phyloP scores from a whole-genome alignment of 2,329 filamentous ascomycete species.

The Aspergillus candidus region DNA sequence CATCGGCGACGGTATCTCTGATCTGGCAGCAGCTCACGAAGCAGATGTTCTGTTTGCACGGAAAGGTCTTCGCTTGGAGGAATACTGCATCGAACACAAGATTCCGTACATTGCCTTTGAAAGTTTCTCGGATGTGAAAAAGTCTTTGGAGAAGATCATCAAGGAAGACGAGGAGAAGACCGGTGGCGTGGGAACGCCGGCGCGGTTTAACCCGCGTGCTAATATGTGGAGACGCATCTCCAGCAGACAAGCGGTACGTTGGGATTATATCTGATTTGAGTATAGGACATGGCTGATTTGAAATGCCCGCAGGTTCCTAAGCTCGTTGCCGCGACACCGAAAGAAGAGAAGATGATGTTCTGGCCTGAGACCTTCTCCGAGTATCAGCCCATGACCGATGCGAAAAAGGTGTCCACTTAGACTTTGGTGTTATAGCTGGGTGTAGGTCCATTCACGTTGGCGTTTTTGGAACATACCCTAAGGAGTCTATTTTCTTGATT shows the following conservation, averaged over 20 bases:
- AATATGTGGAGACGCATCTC: conserved; percentile 62
- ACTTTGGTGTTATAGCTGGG: neutral
- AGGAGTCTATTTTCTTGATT: too few relatives aligned
- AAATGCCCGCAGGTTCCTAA: conserved; percentile 35
- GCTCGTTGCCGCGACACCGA: conserved; percentile 48
- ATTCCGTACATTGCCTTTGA: conserved; percentile 59
- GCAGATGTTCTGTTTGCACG: conserved; percentile 64
- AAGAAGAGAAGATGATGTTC: conserved; percentile 57
- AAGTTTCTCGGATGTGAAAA: conserved; percentile 61
- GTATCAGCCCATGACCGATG: conserved; percentile 29
- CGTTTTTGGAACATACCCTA: neutral
- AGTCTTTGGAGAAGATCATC: conserved; percentile 52
- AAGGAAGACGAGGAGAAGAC: conserved; percentile 57
- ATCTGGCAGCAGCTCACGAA: conserved; percentile 59
- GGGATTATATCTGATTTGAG: conserved; percentile 13
- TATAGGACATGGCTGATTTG: conserved; percentile 3
- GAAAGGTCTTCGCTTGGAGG: conserved; percentile 58
- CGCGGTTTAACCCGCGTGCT: conserved; percentile 60
- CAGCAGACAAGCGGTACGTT: conserved; percentile 49
- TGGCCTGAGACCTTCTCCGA: conserved; percentile 56
- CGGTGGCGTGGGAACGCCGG: conserved; percentile 53
- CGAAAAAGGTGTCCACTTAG: conserved; percentile 7
- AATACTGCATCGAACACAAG: conserved; percentile 58
- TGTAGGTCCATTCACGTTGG: neutral
- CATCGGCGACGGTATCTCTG: conserved; percentile 64